Conservation (phyloP, 306 rosid species). For the Mimosa pudica region DNA sequence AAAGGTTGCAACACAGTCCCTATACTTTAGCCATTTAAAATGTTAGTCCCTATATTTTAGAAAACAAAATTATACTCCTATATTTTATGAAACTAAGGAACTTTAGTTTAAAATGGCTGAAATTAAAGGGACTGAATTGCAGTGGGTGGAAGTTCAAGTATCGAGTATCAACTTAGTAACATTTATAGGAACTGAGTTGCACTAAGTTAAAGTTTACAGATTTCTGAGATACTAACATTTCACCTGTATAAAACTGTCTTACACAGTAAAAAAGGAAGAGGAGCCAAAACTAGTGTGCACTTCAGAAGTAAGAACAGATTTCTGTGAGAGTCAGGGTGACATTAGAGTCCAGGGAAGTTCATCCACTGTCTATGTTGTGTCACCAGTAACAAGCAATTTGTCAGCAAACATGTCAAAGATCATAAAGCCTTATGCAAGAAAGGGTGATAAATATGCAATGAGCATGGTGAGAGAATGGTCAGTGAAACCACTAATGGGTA, state of each 20-base stretch:
- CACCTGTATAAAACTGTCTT: not conserved
- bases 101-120: too few species aligned
- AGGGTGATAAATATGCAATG: constrained; percentile 58
- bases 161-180: too few species aligned
- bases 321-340: constrained; percentile 58
- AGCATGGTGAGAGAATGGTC: constrained; percentile 61
- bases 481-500: constrained; percentile 36
- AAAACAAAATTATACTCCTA: too few species aligned
- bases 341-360: constrained; percentile 57
- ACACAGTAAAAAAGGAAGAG: constrained; percentile 37
- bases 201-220: too few species aligned
- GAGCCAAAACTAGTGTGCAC: constrained; percentile 46
- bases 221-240: constrained; percentile 3
- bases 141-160: too few species aligned
- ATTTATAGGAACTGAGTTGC: too few species aligned
- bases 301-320: constrained; percentile 57
- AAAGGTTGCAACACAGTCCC: too few species aligned
- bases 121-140: too few species aligned
- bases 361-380: constrained; percentile 51
- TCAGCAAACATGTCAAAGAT: constrained; percentile 54
- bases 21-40: too few species aligned
- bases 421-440: constrained; percentile 79
- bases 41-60: too few species aligned
- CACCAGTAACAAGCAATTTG: constrained; percentile 35
- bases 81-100: too few species aligned